Evolutionary conservation across 345 rosid species (phyloP), one percentile per base, ranked within the genome.

Genomic region (Melaleuca alternifolia): DNA sequence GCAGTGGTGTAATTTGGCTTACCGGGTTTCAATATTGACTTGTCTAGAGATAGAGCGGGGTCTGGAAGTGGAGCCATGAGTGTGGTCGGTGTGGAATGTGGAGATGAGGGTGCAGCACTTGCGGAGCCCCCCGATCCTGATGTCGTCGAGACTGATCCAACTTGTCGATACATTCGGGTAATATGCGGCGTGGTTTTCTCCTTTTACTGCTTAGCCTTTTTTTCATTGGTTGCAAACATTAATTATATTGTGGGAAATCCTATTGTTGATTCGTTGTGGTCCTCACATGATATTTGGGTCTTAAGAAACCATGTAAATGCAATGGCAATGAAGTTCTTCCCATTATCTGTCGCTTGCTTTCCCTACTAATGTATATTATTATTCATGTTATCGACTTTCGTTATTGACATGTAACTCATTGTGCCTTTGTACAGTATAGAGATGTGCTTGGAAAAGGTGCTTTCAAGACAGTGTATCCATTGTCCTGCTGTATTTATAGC

Each of bases 391-490:
- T 54, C 20, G 57, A 54, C 57, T 54, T 54, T 54, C 11, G 46
- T 52, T 16, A 44, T 84, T 79, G 41, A 54, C 50, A 9, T 54
- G 48, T 33, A 10, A 50, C 50, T 85, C 24, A 6, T 53, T 82
- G 79, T 83, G 61, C 61, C 44, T 62, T 87, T 84, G 48, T 15
- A 83, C 90, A 92, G 94, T 89, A 86, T 75, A 91, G 87, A 86
- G 93, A 92, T 6, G 85, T 90, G 28, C 85, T 92, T 71, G 94
- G 94, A 54, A 90, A 86, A 89, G 94, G 94, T 41, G 94, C 92
- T 84, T 92, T 90, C 92, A 92, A 92, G 94, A 91, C 91, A 20
- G 92, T 92, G 94, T 92, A 92, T 92, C 92, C 85, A 82, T 91
- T 84, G 21, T 6, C 46, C 24, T 87, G 50, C 28, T 15, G 10